Base-by-base conservation (phyloP, 768 basidiomycete species). In the Mycena olivaceomarginata region DNA sequence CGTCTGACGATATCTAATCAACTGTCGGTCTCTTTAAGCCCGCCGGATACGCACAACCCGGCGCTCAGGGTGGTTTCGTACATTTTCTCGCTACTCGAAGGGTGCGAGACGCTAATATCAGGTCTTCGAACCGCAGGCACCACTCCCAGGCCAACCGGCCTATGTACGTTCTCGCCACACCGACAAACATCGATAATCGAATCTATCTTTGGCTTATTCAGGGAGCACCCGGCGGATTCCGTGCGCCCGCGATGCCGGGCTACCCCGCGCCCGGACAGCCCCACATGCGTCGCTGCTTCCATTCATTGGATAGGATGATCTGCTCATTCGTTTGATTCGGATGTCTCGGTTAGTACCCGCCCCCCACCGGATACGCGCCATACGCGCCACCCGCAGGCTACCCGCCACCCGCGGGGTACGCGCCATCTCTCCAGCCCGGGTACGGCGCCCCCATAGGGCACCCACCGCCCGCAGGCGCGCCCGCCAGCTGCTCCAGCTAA, bases 41-140 rank as follows among this genome's bases (percentile, higher is more conserved):
- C n/a, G 43, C 11, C 20, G 68, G 68, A 18, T 70, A 59, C 16
- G 40, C 68, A 8, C 56, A 57, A 31, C 56, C 67, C 15, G 66
- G 48, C 66, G 66, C 66, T 57, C 53, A 56, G 5, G 68, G 57
- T 40, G 57, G 57, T 70, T 70, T 45, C 25, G 68, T 70, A 43
- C 68, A 57, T 70, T 48, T 4, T 51, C 56, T 16, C 9, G 12
- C 39, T 11, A 9, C 43, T 16, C 18, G 31, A n/a, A 31, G 6
- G 2, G 2, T 16, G 31, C 51, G 31, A 51, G 18, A 13, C n/a
- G n/a, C 16, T 39, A 11, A 67, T n/a, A 15, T 31, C 31, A 65
- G 20, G 25, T 8, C 39, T 40, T 2, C 4, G 9, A 40, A 40
- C 40, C 11, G 5, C 15, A 67, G 66, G 51, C 64, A 41, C 62